Percentiles rank a stretch among this genome's conserved stretches.
Conservation (phyloP, 495 filamentous ascomycete genomes). For the Elaphomyces granulatus region DNA sequence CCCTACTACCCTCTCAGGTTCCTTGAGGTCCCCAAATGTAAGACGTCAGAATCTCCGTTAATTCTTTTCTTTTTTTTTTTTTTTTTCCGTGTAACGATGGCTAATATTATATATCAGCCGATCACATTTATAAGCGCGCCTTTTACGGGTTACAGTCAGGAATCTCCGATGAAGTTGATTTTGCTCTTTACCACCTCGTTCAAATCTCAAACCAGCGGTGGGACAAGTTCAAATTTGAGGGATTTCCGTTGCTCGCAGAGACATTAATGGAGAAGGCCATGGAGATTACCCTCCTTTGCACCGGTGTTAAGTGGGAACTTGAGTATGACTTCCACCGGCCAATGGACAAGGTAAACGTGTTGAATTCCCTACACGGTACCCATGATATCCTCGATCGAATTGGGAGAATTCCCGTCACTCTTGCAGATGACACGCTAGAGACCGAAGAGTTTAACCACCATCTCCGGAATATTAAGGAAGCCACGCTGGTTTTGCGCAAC, state of each 20-base stretch:
- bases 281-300: slow-evolving; percentile 58
- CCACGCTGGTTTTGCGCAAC: slow-evolving; percentile 77
- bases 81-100: too few relatives aligned
- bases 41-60: too few relatives aligned
- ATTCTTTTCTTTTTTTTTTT: too few relatives aligned
- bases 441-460: slow-evolving; percentile 55
- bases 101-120: too few relatives aligned
- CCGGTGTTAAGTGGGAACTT: slow-evolving; percentile 67
- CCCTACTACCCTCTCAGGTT: slow-evolving; percentile 29
- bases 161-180: slow-evolving; percentile 69
- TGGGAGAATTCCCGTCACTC: slow-evolving; percentile 37
- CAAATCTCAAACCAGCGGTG: slow-evolving; percentile 90
- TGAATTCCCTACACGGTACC: slow-evolving; percentile 52
- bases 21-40: slow-evolving; percentile 31
- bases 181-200: slow-evolving; percentile 80
- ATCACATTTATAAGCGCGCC: slow-evolving; percentile 74
- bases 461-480: slow-evolving; percentile 67
- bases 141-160: slow-evolving; percentile 66
- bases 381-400: slow-evolving; percentile 58
- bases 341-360: slow-evolving; percentile 50
- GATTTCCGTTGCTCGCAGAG: slow-evolving; percentile 80
- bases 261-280: slow-evolving; percentile 73
- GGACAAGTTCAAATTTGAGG: slow-evolving; percentile 90
- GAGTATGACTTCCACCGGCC: slow-evolving; percentile 44
- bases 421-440: slow-evolving; percentile 55